Conservation (phyloP, 1,284 basidiomycete species). For the Fistulinella staudtii region DNA sequence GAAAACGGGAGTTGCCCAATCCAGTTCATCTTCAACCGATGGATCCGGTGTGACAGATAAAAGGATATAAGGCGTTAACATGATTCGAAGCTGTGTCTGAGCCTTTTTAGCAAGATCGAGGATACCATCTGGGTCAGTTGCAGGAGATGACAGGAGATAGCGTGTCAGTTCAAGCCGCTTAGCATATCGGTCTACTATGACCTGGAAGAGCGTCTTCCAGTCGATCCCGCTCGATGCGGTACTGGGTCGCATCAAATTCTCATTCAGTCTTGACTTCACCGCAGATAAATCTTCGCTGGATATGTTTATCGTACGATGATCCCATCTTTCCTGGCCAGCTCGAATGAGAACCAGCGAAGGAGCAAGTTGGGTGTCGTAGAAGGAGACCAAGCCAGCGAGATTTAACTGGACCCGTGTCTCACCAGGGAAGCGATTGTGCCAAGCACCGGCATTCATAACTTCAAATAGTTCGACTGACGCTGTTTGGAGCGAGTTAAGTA, state of each 20-base stretch:
- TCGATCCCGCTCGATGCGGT: constrained; percentile 36
- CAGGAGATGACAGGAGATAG: constrained; percentile 33
- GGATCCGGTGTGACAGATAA: constrained; percentile 1
- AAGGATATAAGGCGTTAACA: constrained; percentile 26
- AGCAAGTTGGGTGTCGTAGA: constrained; percentile 34
- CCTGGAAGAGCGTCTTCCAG: constrained; percentile 40
- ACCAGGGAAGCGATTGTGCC: constrained; percentile 36
- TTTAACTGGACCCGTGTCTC: constrained; percentile 37
- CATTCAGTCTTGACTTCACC: constrained; percentile 21
- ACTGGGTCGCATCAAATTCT: constrained; percentile 14
- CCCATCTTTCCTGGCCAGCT: constrained; percentile 23
- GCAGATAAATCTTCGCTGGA: constrained; percentile 17
- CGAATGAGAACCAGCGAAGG: constrained; percentile 30
- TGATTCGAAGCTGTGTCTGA: constrained; percentile 22
- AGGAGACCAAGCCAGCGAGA: constrained; percentile 28
- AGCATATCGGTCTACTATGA: constrained; percentile 41
- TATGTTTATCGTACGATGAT: constrained; percentile 33
- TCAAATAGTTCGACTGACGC: constrained; percentile 9
- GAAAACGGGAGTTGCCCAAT: too few species aligned
- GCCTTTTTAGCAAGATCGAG: constrained; percentile 12
- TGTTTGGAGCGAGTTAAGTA: neutral
- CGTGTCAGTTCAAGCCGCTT: constrained; percentile 40
- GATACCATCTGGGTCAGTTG: constrained; percentile 2
- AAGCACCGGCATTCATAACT: constrained; percentile 26
- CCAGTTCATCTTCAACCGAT: too few species aligned